Base-by-base conservation (phyloP, 805 yeast genomes). In the Lipomyces mesembrius region DNA sequence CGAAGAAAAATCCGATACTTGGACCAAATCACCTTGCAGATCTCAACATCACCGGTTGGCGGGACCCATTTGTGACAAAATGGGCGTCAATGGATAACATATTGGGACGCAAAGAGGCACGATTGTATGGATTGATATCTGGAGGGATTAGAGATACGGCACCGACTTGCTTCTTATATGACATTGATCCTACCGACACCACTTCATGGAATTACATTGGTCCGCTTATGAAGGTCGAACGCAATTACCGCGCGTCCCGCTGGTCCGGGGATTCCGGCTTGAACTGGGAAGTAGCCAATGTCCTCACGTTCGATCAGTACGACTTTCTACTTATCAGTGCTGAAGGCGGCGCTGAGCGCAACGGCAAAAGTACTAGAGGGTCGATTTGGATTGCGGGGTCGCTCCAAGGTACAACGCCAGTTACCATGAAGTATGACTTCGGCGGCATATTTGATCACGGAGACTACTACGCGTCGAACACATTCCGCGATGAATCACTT, bases 201-300 rank as follows among this genome's bases (percentile, higher is more conserved):
- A 17, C 61, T 8, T 2, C 7, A 6, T 58, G 61, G 61, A 58
- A 34, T 7, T 58, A 12, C 9, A 20, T 35, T 14, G 55, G 55
- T 22, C 55, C 61, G 11, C 56, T 58, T 9, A 37, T 58, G 56
- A 39, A 12, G 32, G 34, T 49, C 51, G 55, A 57, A 12, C 14
- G 17, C n/a, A 58, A 58, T 29, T 58, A 20, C 59, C 29, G 55
- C n/a, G n/a, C 59, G 8, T 58, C 61, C 39, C 55, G 55, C 57
- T 58, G 61, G 61, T 58, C 61, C 11, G 55, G 55, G 3, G 59
- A 58, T 37, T 58, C 25, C 7, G 61, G 61, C 3, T 34, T 49
- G n/a, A 58, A 58, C 34, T 58, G 61, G 61, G 61, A 58, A 20
- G 61, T 58, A 9, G 22, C 61, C n/a, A 58, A 34, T 35, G 29